A percentile compares a stretch with the other conserved stretches of the same genome.
Conservation (phyloP, 345 rosid species). For the Geranium brycei region DNA sequence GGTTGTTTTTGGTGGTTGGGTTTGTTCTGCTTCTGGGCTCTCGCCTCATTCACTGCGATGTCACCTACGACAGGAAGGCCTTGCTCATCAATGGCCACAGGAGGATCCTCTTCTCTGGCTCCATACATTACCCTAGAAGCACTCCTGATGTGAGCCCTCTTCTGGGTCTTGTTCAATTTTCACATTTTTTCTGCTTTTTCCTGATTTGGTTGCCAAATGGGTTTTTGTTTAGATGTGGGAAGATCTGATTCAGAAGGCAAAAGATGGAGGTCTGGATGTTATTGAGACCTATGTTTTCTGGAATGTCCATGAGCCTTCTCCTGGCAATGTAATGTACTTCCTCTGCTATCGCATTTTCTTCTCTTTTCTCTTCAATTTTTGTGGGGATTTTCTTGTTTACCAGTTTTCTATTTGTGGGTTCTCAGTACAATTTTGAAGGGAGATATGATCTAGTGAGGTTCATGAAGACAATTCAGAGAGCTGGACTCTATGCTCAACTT, state of each 20-base stretch:
- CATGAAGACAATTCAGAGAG: constrained; percentile 62
- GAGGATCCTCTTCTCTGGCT: constrained; percentile 83
- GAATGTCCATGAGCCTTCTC: constrained; percentile 98
- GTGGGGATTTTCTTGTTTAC: not conserved
- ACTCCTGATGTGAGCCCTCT: constrained; percentile 52
- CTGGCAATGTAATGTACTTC: constrained; percentile 54
- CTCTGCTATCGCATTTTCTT: not conserved
- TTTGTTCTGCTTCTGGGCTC: constrained; percentile 30
- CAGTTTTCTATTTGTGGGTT: not conserved
- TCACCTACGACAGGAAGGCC: constrained; percentile 81
- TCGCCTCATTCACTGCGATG: constrained; percentile 42
- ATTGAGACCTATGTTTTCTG: constrained; percentile 96
- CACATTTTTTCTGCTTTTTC: not conserved
- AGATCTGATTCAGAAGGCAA: constrained; percentile 93
- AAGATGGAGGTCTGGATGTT: constrained; percentile 90
- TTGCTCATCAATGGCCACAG: constrained; percentile 76
- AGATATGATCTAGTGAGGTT: constrained; percentile 93
- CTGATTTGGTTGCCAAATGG: constrained; percentile 4
- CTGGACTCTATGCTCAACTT: constrained; percentile 89
- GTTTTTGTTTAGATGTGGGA: constrained; percentile 78
- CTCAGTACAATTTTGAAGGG: constrained; percentile 80
- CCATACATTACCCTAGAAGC: constrained; percentile 90
- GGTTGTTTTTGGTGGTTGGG: constrained; percentile 28
- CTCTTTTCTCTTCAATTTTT: too few species aligned
- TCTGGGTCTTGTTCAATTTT: not conserved